Conservation (phyloP, 306 rosid species). For the Casuarina glauca region DNA sequence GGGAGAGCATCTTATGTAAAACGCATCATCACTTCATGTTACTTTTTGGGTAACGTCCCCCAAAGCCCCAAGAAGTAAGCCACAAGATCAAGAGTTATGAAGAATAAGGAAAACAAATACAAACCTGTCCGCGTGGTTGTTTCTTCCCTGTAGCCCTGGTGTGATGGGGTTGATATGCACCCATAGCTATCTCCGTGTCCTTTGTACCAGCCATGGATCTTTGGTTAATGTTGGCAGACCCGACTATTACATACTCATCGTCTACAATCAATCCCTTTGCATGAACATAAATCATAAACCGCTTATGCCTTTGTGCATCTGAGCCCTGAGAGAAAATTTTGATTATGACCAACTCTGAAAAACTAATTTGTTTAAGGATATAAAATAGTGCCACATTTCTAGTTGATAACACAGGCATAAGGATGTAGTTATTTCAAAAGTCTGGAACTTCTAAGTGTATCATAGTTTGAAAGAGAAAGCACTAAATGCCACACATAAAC, state of each 20-base stretch:
- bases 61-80: neutral
- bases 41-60: neutral
- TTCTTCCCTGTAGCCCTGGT: constrained; percentile 59
- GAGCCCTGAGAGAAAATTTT: constrained; percentile 46
- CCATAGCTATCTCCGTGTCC: constrained; percentile 98
- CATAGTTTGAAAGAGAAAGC: neutral
- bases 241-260: constrained; percentile 82
- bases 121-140: constrained; percentile 87
- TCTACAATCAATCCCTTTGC: constrained; percentile 94
- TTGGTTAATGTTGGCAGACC: constrained; percentile 97
- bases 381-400: neutral
- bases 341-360: constrained; percentile 19
- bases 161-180: constrained; percentile 89
- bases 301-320: constrained; percentile 37
- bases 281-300: constrained; percentile 95
- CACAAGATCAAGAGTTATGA: neutral
- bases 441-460: neutral
- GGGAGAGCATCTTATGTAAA: neutral
- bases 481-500: neutral
- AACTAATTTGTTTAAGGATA: neutral
- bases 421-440: neutral
- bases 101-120: constrained; percentile 27
- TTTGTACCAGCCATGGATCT: constrained; percentile 95
- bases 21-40: neutral
- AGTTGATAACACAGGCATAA: neutral